Evolutionary conservation across 345 rosid species (phyloP), one percentile per base, ranked within the genome.

Genomic region (Ceriops tagal): DNA sequence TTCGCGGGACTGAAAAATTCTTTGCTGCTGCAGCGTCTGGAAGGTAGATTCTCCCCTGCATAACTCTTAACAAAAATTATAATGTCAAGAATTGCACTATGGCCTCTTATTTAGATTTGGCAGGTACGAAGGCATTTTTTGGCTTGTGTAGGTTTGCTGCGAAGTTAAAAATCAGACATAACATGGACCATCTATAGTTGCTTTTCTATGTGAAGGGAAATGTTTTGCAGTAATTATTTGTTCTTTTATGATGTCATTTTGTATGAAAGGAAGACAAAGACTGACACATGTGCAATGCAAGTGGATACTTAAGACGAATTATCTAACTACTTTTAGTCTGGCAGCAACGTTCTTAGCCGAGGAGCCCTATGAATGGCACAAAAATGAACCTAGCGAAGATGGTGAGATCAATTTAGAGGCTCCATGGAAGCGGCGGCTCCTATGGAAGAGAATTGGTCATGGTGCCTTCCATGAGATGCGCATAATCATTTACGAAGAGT

Each of bases 241-340:
- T 30, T 30, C 32, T 30, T 30, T 5, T 30, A 30, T 30, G 32
- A 30, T 30, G 32, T 30, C 32, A 30, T 30, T 30, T 30, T 30
- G 32, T 30, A 30, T 30, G 32, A 30, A 30, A 30, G 5, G 32
- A 30, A 13, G 27, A 66, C 35, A 60, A 61, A 55, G 34, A 26
- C 43, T 71, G 59, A 32, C 59, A 43, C 24, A 58, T 5, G 61
- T 62, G 71, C 46, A 62, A 65, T 77, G 84, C 89, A 95, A 98
- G 87, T 95, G 99, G 99, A 87, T 95, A 73, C 90, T 95, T 30
- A 89, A 82, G 87, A 75, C 87, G 3, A 93, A 92, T 65, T 92
- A 88, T 76, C 67, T 92, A 47, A 83, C 82, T 72, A 92, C 92
- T 67, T 83, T 89, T 71, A 81, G 73, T 67, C 79, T 87, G 79